Evolutionary conservation across 2,329 filamentous ascomycete genomes (phyloP), one percentile per base, ranked within the genome.

Genomic region (Triangularia setosa): DNA sequence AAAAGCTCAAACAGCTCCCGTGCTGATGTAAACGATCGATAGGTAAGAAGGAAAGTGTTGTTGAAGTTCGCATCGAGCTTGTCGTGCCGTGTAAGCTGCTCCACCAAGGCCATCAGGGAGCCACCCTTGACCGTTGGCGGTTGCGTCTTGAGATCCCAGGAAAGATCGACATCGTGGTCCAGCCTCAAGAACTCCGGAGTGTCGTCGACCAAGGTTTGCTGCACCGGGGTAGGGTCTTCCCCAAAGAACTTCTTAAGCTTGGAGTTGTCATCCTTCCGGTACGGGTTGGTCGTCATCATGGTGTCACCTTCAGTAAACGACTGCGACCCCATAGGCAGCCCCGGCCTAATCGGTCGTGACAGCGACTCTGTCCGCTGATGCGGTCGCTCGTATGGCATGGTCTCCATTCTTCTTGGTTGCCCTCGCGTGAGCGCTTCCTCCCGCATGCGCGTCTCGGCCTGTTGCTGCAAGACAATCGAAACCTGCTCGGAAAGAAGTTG

Each of bases 21-120:
- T 0, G 94, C 95, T 2, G 89, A 88, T 0, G 95, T 98, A 73
- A 99, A 99, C 0, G 95, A 99, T 67, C 91, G 87, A 76, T 99
- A 99, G 1, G 95, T 99, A 40, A 99, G 85, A 16, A 99, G 87
- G 82, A 99, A 99, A 0, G 95, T 99, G 72, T 94, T 96, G 80
- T 98, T 98, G 79, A 98, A 98, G 67, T 86, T 94, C 2, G 93
- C 92, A 74, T 98, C 95, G 14, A 97, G 85, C 73, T 96, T 95
- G 78, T 99, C 95, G 74, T 99, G 95, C 58, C 95, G 87, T 16
- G 95, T 99, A 54, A 99, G 84, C 73, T 98, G 94, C 76, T 98
- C 95, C 5, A 97, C 95, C 64, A 99, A 81, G 4, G 91, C 95
- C 28, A 92, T 84, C 21, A 99, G 79, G 0, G 94, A 96, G 56